Conservation (phyloP, 352 stramenopile species). For the Pythium monospermum region DNA sequence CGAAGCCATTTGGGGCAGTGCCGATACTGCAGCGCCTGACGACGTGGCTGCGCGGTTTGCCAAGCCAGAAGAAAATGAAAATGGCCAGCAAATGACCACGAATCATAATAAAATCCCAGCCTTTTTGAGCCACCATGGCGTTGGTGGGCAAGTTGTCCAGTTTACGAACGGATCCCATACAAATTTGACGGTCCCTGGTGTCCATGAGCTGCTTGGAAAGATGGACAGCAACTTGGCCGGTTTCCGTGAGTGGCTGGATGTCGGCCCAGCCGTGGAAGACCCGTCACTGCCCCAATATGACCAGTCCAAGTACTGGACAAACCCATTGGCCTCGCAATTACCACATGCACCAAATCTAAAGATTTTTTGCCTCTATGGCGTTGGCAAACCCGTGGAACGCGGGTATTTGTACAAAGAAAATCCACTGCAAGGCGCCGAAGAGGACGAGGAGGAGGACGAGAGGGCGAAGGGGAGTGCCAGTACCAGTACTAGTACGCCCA, state of each 20-base stretch:
- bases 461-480: too few species aligned
- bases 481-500: too few species aligned
- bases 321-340: slow-evolving; percentile 82
- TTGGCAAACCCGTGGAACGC: slow-evolving; percentile 86
- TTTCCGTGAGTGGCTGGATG: slow-evolving; percentile 42
- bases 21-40: slow-evolving; percentile 47
- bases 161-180: slow-evolving; percentile 45
- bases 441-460: slow-evolving; percentile 28
- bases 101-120: slow-evolving; percentile 30
- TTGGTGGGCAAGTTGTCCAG: slow-evolving; percentile 43
- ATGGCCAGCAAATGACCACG: slow-evolving; percentile 21
- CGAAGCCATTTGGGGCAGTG: slow-evolving; percentile 82
- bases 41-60: slow-evolving; percentile 60
- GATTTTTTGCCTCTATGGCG: slow-evolving; percentile 94
- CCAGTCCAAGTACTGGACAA: slow-evolving; percentile 75
- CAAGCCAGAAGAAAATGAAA: slow-evolving; percentile 22
- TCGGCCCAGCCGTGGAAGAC: slow-evolving; percentile 35
- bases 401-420: slow-evolving; percentile 74
- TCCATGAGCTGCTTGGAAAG: slow-evolving; percentile 41
- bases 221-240: slow-evolving; percentile 44
- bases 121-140: slow-evolving; percentile 43
- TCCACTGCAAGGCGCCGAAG: slow-evolving; percentile 22
- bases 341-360: slow-evolving; percentile 90
- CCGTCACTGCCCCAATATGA: slow-evolving; percentile 47
- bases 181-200: slow-evolving; percentile 49